Evolutionary conservation across 306 rosid species (phyloP).

Genomic region (Canavalia gladiata): DNA sequence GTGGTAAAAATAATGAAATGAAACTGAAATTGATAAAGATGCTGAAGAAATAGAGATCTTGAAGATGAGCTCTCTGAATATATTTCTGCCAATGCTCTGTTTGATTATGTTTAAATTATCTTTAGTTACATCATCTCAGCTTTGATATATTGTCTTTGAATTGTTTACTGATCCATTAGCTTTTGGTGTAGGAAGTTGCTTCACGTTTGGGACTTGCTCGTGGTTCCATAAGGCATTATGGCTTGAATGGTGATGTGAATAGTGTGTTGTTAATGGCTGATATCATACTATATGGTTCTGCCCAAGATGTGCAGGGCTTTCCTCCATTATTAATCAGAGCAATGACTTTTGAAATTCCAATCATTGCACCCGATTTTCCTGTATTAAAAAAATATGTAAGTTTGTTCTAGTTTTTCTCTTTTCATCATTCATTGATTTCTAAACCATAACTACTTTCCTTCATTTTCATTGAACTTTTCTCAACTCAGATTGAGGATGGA

Average conservation of each 20-base stretch:
- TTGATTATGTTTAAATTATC: constrained; percentile 30
- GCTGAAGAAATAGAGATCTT: constrained; percentile 14
- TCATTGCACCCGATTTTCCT: constrained; percentile 86
- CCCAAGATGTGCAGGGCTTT: constrained; percentile 92
- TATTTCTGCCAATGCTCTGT: constrained; percentile 23
- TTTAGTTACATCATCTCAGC: constrained; percentile 35
- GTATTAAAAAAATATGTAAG: constrained; percentile 83
- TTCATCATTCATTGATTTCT: constrained; percentile 45
- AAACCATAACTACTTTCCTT: constrained; percentile 29
- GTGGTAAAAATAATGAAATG: constrained; percentile 18
- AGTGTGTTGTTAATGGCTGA: constrained; percentile 87
- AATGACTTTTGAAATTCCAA: constrained; percentile 87
- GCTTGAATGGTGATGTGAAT: constrained; percentile 83
- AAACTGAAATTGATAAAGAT: constrained; percentile 5
- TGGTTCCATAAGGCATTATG: constrained; percentile 81
- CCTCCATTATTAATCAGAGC: constrained; percentile 90
- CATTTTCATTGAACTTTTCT: constrained; percentile 44
- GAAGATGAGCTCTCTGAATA: constrained; percentile 35
- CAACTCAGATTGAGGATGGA: constrained; percentile 76
- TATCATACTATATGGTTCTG: constrained; percentile 87
- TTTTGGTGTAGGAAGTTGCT: constrained; percentile 78
- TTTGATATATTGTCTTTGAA: constrained; percentile 26
- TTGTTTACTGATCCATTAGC: constrained; percentile 53
- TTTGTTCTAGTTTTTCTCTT: constrained; percentile 48
- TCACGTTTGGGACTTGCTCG: constrained; percentile 84